Evolutionary conservation across 1,284 basidiomycete species (phyloP).

Genomic region (Cryptococcus sp.): DNA sequence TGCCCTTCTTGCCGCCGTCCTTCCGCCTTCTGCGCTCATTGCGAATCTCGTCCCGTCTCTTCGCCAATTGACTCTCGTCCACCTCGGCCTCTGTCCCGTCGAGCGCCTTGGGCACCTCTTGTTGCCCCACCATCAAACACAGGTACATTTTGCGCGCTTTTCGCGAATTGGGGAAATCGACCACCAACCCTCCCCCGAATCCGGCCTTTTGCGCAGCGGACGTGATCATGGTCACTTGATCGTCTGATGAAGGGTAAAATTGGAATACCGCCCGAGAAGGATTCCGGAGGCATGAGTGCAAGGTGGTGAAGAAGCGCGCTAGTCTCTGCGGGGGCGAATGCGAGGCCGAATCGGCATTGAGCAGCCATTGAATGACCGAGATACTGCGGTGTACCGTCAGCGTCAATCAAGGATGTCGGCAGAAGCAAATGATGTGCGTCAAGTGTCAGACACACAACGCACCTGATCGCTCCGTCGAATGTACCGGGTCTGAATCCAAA

Average conservation of each 20-base stretch:
- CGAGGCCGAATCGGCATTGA: slow-evolving; percentile 92
- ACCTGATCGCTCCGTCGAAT: slow-evolving; percentile 98
- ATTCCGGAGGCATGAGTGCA: slow-evolving; percentile 87
- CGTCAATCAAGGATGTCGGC: too few relatives aligned
- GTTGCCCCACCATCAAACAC: slow-evolving; percentile 75
- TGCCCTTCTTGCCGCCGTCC: slow-evolving; percentile 34
- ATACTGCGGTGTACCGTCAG: slow-evolving; percentile 61
- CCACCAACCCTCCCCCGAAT: slow-evolving; percentile 94
- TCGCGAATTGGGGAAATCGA: slow-evolving; percentile 95
- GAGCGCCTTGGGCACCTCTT: slow-evolving; percentile 70
- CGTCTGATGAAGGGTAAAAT: slow-evolving; percentile 93
- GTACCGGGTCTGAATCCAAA: slow-evolving; percentile 93
- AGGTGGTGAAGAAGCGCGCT: slow-evolving; percentile 91
- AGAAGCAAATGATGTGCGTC: background rate
- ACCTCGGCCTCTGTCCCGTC: slow-evolving; percentile 64
- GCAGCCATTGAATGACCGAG: slow-evolving; percentile 97
- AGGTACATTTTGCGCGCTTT: slow-evolving; percentile 92
- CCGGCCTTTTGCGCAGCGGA: slow-evolving; percentile 90
- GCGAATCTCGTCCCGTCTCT: slow-evolving; percentile 54
- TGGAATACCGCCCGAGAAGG: slow-evolving; percentile 93
- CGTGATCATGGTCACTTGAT: slow-evolving; percentile 94
- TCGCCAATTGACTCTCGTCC: slow-evolving; percentile 65
- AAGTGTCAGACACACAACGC: slow-evolving; percentile 20
- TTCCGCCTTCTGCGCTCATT: slow-evolving; percentile 46
- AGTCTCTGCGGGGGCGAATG: slow-evolving; percentile 92